Evolutionary conservation across 1,284 basidiomycete genomes (phyloP), one percentile per base, ranked within the genome.

Genomic region (Filobasidium uniguttulatum): DNA sequence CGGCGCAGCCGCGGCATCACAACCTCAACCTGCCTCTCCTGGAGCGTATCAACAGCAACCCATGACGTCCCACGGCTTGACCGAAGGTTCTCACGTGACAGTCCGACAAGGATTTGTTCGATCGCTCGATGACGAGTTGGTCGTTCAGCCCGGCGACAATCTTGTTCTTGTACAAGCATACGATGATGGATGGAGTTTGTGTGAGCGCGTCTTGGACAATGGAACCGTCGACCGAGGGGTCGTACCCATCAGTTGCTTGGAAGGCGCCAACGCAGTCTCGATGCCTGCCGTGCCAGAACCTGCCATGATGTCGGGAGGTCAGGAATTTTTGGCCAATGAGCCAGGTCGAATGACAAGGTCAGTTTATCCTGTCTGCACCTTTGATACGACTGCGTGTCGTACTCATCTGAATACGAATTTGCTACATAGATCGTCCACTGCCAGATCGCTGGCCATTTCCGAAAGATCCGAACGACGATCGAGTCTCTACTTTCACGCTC

Each of bases 181-280:
- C 56, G 68, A 70, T 48, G 68, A 70, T 56, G 68, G 66, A 14
- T 70, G 68, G 68, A 60, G 59, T 26, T 57, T 70, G 15, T 70
- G 68, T 49, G 66, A 68, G 56, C 62, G 67, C 51, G 58, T 62
- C 37, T 56, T 58, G 28, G 59, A 61, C 49, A 62, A 61, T 52
- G 44, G 44, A n/a, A 26, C 22, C n/a, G 10, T 29, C 25, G 49
- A 48, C 36, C 53, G 60, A 23, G 68, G 68, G 29, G 66, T 68
- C 14, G 68, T 70, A 9, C 68, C 68, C 23, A 43, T 68, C 38
- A 63, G 58, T 50, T 70, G 67, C 40, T 57, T 70, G 33, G 62
- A 64, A 52, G 61, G 66, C 10, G 31, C 35, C 19, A 36, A 37
- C 19, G 28, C 25, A 12, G 40, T 26, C 17, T 26, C 40, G 25